Base-by-base conservation (phyloP, 768 basidiomycete species). In the Phaeolepiota aurea region DNA sequence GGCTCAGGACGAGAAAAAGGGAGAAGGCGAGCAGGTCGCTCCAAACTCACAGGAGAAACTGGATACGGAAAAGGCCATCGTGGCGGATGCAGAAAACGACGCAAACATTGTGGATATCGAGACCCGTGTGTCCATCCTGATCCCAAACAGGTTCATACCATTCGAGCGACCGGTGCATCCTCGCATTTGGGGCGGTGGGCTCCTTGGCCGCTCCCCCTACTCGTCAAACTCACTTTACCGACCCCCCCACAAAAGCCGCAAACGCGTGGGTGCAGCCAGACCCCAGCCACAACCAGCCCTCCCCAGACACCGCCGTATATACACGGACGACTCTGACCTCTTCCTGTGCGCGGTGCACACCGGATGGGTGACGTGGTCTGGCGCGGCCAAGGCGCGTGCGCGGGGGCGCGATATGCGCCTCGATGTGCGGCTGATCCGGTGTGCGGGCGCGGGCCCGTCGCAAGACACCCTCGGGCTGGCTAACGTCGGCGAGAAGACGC, bases 271-370 rank as follows among this genome's bases (percentile, higher is more conserved):
- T 21, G 10, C 38, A 28, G n/a, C 25, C 25, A 21, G 38, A 18
- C 9, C 9, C 5, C 5, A 5, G 21, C 25, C 16, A 4, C 21
- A 28, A 40, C 18, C 11, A 5, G 22, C 19, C 22, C 23, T 7
- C 31, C 38, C 38, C 12, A 14, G 18, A 5, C 5, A 31, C n/a
- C 7, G 76, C n/a, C 63, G 79, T 35, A 68, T 85, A 23, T 87
- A 87, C 59, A 87, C 84, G 0, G 83, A 87, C 57, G 84, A 87
- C 57, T 84, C 82, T 5, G 80, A 85, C 49, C 52, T 85, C 38
- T 76, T 83, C 51, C 52, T 80, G 30, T 81, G 79, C 41, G 82
- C 79, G 1, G 57, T 87, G 34, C 84, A 87, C 48, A 68, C 81
- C 0, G 84, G 84, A 3, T 71, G 68, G 66, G 47, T 66, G 1